A percentile compares a stretch with the other conserved stretches of the same genome.
Conservation (phyloP, 2,329 filamentous ascomycete genomes). For the Sporothrix brasiliensis region DNA sequence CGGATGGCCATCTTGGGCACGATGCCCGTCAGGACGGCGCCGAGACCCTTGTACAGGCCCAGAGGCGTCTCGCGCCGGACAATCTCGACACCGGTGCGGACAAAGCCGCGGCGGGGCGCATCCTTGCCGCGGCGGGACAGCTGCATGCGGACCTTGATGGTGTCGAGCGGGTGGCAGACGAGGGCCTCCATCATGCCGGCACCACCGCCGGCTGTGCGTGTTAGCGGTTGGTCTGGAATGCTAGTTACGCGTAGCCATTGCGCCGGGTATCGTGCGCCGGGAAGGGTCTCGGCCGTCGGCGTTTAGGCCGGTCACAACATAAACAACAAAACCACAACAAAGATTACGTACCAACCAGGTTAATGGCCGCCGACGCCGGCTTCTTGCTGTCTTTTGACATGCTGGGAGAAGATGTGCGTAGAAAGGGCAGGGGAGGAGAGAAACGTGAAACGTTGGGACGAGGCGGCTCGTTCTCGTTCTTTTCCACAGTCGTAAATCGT, state of each 20-base stretch:
- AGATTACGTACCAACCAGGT: conserved; percentile 74
- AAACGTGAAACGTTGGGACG: background rate
- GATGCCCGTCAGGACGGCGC: conserved; percentile 93
- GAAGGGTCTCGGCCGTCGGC: conserved; percentile 1
- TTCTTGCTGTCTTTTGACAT: conserved; percentile 61
- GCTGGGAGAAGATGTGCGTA: conserved; percentile 11
- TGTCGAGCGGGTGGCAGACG: conserved; percentile 92
- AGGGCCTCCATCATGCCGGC: conserved; percentile 99
- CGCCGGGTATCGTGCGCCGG: background rate
- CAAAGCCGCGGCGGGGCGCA: conserved; percentile 82
- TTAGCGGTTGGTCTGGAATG: background rate
- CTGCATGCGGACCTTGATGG: conserved; percentile 99
- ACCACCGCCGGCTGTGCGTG: conserved; percentile 76
- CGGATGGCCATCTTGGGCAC: conserved; percentile 99
- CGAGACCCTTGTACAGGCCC: conserved; percentile 96
- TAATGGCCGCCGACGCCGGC: conserved; percentile 79
- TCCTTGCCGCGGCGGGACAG: conserved; percentile 86
- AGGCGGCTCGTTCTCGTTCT: background rate
- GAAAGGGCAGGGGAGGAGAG: background rate
- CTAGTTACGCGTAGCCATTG: background rate
- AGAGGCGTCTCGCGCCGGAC: conserved; percentile 87
- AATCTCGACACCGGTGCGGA: conserved; percentile 83
- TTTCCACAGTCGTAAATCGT: background rate
- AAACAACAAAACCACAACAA: background rate
- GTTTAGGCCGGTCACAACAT: background rate